Base-by-base conservation (phyloP, 1,139 yeast species). In the Hyphopichia khmerensis region DNA sequence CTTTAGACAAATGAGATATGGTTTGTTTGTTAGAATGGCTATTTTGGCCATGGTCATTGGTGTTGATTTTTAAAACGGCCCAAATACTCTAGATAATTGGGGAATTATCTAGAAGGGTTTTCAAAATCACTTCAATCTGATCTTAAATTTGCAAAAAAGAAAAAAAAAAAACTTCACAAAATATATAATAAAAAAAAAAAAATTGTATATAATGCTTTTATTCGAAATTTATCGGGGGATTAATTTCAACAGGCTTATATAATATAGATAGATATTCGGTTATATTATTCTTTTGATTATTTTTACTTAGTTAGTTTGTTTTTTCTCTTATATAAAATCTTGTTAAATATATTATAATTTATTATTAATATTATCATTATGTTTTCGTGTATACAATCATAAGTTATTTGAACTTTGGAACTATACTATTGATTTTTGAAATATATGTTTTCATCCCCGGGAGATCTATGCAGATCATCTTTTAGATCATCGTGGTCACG, bases 1-100 rank as follows among this genome's bases (percentile, higher is more conserved):
- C 75, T 93, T 93, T 77, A 87, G 99, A 81, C 98, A 91, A 77
- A 93, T 93, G 98, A 86, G 95, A 69, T 93, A 93, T 63, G 99
- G 99, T 48, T 78, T 95, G 67, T 95, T 84, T 64, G 96, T 95
- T 43, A 89, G 99, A 79, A 95, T 95, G 99, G 99, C 99, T 16
- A 75, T 95, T 53, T 79, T 95, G 65, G 97, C 98, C 47, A 87
- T 93, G 95, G 99, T 95, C 51, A 82, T 95, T 69, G 99, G 99
- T 58, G 87, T 81, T 56, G 87, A 82, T 56, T 76, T 77, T 50
- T 72, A 66, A 8, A 21, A 21, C 8, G 8, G 50, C 29, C 15
- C 13, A 8, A 4, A 13, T 11, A 15, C 4, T 9, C 11, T 34
- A 21, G 26, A 39, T 39, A 40, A 35, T 48, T 51, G 53, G 55